Evolutionary conservation across 2,329 filamentous ascomycete species (phyloP), one percentile per base, ranked within the genome.

Genomic region (Sclerotinia minor): DNA sequence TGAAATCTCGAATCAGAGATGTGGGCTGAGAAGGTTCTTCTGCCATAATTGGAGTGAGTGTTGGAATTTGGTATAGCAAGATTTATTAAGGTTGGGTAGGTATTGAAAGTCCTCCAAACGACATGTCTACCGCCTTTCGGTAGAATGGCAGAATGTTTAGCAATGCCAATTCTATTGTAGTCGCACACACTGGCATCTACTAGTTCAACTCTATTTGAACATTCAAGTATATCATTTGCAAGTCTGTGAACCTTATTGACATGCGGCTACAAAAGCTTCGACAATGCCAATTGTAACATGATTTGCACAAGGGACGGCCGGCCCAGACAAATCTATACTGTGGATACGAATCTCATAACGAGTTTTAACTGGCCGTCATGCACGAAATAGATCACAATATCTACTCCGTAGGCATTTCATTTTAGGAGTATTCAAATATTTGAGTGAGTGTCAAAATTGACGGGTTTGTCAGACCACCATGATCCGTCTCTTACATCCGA

Each of bases 1-100:
- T 82, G 79, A 94, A 95, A 73, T 83, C 79, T 65, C 83, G 82
- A 41, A 87, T 77, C 26, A 86, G 74, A 50, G 81, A 80, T 77
- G 85, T 84, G 8, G 75, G 69, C 2, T 69, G 58, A 7, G 66
- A 24, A 50, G 58, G 50, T 44, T 57, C 44, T 53, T 74, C 73
- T 19, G 61, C 68, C 75, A 76, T 76, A 38, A 45, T 35, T 53
- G 57, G 57, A 47, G 41, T 17, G 11, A 19, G 44, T 2, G 11
- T 32, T 60, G 29, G 35, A 60, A 4, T 6, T 49, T 61, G 17
- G 19, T 24, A 5, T 13, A 24, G 26, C 15, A 8, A 17, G 21
- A 32, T 21, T 2, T 2, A 57, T 2, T 2, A 57, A 55, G 19
- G 9, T 60, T 11, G 44, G 44, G 32, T 35, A 35, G 35, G 35